Conservation (phyloP, 2,329 filamentous ascomycete genomes). For the Xylariaceae sp. region DNA sequence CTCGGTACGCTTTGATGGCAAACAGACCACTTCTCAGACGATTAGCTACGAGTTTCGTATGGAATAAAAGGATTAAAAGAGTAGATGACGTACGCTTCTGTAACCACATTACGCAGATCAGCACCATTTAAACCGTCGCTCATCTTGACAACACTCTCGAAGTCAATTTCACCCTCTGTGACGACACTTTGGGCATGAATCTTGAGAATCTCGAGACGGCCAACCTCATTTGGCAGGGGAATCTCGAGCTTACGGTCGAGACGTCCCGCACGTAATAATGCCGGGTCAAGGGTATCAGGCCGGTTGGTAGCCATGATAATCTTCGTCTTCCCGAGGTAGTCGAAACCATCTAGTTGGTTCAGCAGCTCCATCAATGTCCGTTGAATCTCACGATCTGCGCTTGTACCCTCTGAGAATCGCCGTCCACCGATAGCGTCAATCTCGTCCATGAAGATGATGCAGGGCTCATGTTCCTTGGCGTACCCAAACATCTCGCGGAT, state of each 20-base stretch:
- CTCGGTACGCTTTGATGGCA: conserved; percentile 97
- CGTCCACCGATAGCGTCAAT: conserved; percentile 98
- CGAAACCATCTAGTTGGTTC: conserved; percentile 98
- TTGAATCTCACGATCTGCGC: conserved; percentile 97
- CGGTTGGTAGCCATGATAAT: conserved; percentile 99
- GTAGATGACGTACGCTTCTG: conserved; percentile 84
- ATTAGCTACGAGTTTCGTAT: conserved; percentile 36
- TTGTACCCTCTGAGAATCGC: conserved; percentile 95
- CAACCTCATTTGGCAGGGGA: conserved; percentile 94
- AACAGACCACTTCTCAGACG: conserved; percentile 75
- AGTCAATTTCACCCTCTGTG: conserved; percentile 94
- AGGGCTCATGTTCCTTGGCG: conserved; percentile 98
- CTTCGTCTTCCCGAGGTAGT: conserved; percentile 99
- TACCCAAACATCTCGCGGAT: conserved; percentile 99
- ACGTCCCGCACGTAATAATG: conserved; percentile 87
- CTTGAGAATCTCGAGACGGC: conserved; percentile 95
- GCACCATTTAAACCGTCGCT: conserved; percentile 97
- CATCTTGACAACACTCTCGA: conserved; percentile 99
- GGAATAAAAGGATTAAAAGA: background rate
- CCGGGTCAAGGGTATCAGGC: conserved; percentile 93
- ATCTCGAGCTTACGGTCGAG: conserved; percentile 99
- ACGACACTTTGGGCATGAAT: conserved; percentile 89
- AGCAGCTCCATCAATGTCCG: conserved; percentile 98
- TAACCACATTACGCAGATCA: conserved; percentile 96
- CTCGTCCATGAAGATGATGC: conserved; percentile 99